A percentile compares a stretch with the other conserved stretches of the same genome.
Conservation (phyloP, 176 grass and related monocot genomes). For the Aegilops sharonensis region DNA sequence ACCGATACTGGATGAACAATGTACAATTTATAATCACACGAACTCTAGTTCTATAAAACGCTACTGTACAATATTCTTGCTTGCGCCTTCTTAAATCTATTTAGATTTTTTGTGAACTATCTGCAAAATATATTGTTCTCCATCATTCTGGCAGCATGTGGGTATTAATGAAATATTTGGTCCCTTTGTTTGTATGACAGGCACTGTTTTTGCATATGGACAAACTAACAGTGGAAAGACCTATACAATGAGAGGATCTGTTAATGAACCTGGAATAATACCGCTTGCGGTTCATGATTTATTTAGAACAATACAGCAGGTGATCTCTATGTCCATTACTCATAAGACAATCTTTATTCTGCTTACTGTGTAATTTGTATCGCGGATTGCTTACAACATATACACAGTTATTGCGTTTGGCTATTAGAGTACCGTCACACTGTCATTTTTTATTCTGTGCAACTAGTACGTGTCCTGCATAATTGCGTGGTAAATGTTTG, state of each 20-base stretch:
- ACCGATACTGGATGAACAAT: neutral
- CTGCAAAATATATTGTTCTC: neutral
- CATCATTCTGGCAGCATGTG: neutral
- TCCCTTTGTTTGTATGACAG: conserved; percentile 32
- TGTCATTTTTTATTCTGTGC: neutral
- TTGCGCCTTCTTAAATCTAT: neutral
- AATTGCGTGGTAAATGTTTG: neutral
- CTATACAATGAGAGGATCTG: conserved; percentile 82
- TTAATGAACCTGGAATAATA: conserved; percentile 76
- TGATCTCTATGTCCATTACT: conserved; percentile 3
- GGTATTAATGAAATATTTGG: neutral
- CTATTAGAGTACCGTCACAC: neutral
- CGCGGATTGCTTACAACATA: neutral
- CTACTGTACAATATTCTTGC: neutral
- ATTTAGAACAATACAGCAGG: conserved; percentile 73
- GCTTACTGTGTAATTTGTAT: neutral
- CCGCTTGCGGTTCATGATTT: conserved; percentile 79
- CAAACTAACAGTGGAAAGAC: conserved; percentile 98
- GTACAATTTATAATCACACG: neutral
- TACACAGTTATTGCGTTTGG: neutral
- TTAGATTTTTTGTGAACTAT: neutral
- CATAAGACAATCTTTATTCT: neutral
- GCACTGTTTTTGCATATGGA: conserved; percentile 97
- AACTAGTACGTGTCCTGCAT: neutral
- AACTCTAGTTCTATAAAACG: neutral